Percentiles rank a stretch among this genome's conserved stretches.
Evolutionary conservation across 129 eudicot species (phyloP).

Genomic region (Saposhnikovia divaricata): DNA sequence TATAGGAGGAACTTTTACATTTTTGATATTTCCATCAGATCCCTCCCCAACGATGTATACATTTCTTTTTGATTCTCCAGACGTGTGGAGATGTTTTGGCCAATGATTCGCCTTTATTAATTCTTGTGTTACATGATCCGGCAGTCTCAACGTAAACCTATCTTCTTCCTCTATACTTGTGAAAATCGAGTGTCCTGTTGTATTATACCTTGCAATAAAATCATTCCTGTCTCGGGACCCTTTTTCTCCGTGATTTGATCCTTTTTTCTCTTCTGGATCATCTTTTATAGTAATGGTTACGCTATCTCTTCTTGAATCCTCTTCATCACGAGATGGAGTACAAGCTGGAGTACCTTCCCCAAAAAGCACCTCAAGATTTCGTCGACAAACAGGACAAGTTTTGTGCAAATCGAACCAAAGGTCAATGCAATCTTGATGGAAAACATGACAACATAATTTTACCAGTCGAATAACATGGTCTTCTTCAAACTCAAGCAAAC

Average conservation of each 20-base stretch:
- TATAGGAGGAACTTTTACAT: neutral
- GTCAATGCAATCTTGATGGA: slow-evolving; percentile 86
- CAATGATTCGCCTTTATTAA: slow-evolving; percentile 21
- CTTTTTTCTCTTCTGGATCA: slow-evolving; percentile 24
- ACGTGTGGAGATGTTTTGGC: slow-evolving; percentile 29
- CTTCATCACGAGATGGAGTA: slow-evolving; percentile 21
- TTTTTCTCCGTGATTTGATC: slow-evolving; percentile 5
- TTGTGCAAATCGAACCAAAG: slow-evolving; percentile 73
- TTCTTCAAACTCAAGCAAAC: slow-evolving; percentile 61
- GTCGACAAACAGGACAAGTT: slow-evolving; percentile 80
- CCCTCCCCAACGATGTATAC: slow-evolving; percentile 21
- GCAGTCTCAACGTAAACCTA: slow-evolving; percentile 33
- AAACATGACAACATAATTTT: slow-evolving; percentile 60
- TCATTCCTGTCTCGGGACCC: slow-evolving; percentile 10
- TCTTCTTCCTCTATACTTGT: slow-evolving; percentile 25
- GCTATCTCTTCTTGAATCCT: slow-evolving; percentile 29
- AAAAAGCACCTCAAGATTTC: slow-evolving; percentile 37
- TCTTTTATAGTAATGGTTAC: slow-evolving; percentile 36
- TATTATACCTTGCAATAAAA: slow-evolving; percentile 50
- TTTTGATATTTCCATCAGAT: slow-evolving; percentile 14
- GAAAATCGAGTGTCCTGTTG: slow-evolving; percentile 81
- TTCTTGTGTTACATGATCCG: slow-evolving; percentile 29
- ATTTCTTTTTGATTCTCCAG: slow-evolving; percentile 26
- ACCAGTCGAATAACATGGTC: slow-evolving; percentile 51
- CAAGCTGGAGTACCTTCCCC: slow-evolving; percentile 17